Base-by-base conservation (phyloP, 2,329 filamentous ascomycete genomes). In the Hysterium pulicare region DNA sequence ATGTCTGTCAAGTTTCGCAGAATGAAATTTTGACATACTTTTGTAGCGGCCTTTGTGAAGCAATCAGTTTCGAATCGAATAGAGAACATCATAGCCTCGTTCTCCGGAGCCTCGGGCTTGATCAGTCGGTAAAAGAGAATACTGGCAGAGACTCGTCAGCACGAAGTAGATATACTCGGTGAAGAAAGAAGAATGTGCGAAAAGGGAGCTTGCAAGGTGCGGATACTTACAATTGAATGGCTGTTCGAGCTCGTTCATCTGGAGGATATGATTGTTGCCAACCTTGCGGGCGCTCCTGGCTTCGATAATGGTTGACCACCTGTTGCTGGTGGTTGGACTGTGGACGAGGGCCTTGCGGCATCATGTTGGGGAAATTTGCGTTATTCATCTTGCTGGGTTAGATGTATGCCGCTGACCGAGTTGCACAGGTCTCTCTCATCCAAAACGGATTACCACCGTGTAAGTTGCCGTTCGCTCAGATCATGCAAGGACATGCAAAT, bases 181-280 rank as follows among this genome's bases (percentile, higher is more conserved):
- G n/a, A n/a, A n/a, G n/a, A n/a, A n/a, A n/a, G n/a, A n/a, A n/a
- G n/a, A n/a, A 16, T 16, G 28, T 31, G 28, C 28, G 28, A 31
- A n/a, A n/a, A n/a, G n/a, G n/a, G n/a, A n/a, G n/a, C n/a, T n/a
- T n/a, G n/a, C n/a, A n/a, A n/a, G n/a, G n/a, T n/a, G 53, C 63
- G 37, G 54, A 53, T 2, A 57, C 65, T 45, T 57, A 62, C 53
- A 65, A 59, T 47, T 64, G 58, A 19, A 59, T 45, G 24, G 59
- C 58, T 21, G 61, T 47, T 38, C 53, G 48, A 33, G 55, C 57
- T 38, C 63, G 62, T 42, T 65, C 62, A n/a, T 62, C 58, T 21
- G 60, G 50, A 10, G 47, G 16, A 13, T 54, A 50, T 3, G 53
- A 49, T 45, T 64, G 62, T 39, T 65, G 63, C 63, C 63, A 66